A percentile compares a stretch with the other conserved stretches of the same genome.
These are phyloP conservation scores for Penicillium malachiteum DNA, from an alignment of 495 filamentous ascomycete genomes.

Conservation along the genomic window DNA sequence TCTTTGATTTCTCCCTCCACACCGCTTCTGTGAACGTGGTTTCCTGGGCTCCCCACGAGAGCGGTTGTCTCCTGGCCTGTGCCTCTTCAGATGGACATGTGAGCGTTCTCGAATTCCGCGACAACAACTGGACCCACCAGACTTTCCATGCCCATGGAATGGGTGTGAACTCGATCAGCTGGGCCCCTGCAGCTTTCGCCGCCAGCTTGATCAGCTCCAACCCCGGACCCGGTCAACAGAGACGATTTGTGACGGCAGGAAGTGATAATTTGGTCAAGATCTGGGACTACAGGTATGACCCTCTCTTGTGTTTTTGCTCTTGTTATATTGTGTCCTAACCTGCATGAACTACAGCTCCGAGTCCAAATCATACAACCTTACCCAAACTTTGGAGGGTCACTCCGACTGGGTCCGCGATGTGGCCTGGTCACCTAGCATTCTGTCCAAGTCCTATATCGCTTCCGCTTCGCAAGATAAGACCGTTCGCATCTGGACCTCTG, in stretches of 20 bases:
- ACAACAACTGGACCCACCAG: constrained; percentile 81
- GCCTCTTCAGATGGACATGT: constrained; percentile 92
- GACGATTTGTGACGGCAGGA: constrained; percentile 90
- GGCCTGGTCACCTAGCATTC: constrained; percentile 89
- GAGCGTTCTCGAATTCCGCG: constrained; percentile 90
- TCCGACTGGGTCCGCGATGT: constrained; percentile 98
- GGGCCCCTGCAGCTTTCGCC: constrained; percentile 81
- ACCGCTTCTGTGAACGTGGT: constrained; percentile 95
- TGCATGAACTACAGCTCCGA: constrained; percentile 40
- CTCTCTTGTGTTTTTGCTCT: not conserved
- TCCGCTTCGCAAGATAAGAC: constrained; percentile 94
- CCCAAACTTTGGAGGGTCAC: constrained; percentile 68
- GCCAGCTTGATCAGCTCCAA: constrained; percentile 75
- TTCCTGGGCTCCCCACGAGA: constrained; percentile 94
- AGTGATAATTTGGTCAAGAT: constrained; percentile 91
- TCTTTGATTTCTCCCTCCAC: constrained; percentile 88
- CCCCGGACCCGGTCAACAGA: constrained; percentile 57
- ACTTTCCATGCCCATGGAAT: constrained; percentile 89
- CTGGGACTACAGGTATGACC: constrained; percentile 65
- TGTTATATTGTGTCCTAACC: constrained; percentile 9
- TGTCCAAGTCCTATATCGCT: constrained; percentile 94
- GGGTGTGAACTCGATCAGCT: constrained; percentile 92
- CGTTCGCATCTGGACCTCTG: constrained; percentile 92
- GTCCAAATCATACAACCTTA: constrained; percentile 52
- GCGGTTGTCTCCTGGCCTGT: constrained; percentile 90